A percentile compares a stretch with the other conserved stretches of the same genome.
Evolutionary conservation across 1,139 yeast species (phyloP).

Genomic region (Pichia kudriavzevii): DNA sequence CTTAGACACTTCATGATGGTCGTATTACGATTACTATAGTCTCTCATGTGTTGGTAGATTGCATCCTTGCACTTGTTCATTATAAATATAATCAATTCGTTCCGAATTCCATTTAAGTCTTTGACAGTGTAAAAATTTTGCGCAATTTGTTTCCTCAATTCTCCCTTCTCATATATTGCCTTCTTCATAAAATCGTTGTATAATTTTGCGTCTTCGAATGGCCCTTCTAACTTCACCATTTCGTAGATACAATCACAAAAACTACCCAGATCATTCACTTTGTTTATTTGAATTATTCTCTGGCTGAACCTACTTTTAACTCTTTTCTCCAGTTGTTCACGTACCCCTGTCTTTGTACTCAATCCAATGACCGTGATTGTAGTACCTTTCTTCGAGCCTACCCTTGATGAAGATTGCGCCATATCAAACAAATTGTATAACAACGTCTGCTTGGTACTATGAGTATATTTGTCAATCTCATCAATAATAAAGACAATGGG

Average conservation of each 20-base stretch:
- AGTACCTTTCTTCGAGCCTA: constrained; percentile 28
- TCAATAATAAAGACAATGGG: constrained; percentile 76
- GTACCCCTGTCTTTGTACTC: constrained; percentile 63
- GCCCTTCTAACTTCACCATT: constrained; percentile 13
- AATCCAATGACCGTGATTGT: constrained; percentile 82
- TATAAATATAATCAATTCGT: constrained; percentile 36
- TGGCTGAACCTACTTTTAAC: constrained; percentile 88
- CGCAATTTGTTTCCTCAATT: constrained; percentile 32
- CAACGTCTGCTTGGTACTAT: constrained; percentile 68
- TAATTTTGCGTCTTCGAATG: constrained; percentile 19
- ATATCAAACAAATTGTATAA: constrained; percentile 83
- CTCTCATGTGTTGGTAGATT: constrained; percentile 6
- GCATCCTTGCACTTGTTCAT: constrained; percentile 20
- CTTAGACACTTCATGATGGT: constrained; percentile 42
- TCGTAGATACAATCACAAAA: constrained; percentile 31
- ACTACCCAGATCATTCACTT: constrained; percentile 38
- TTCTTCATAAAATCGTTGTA: constrained; percentile 49
- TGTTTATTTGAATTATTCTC: constrained; percentile 54
- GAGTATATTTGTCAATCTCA: constrained; percentile 74
- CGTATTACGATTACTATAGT: constrained; percentile 15
- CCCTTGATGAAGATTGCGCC: constrained; percentile 47
- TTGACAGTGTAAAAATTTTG: constrained; percentile 53
- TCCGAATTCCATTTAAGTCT: constrained; percentile 50
- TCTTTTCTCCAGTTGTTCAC: constrained; percentile 82
- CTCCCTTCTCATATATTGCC: constrained; percentile 24